Evolutionary conservation across 106 monocot genomes (phyloP).

Genomic region (Ottelia alismoides): DNA sequence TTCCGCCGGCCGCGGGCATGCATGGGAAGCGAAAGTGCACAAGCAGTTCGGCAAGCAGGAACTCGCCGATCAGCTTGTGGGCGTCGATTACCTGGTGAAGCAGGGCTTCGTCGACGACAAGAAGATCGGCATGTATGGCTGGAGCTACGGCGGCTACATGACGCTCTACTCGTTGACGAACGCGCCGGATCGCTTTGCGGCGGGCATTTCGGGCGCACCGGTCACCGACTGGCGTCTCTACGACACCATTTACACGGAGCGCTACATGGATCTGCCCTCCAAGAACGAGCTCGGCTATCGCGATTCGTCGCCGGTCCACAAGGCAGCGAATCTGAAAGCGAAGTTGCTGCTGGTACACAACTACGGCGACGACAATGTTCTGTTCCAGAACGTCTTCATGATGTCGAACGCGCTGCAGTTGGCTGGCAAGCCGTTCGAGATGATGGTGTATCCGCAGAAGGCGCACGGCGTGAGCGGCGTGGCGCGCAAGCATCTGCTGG

Average conservation of each 20-base stretch:
- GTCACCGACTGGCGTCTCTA: constrained; percentile 96
- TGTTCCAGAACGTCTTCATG: constrained; percentile 86
- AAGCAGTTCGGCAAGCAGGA: constrained; percentile 60
- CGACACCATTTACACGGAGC: constrained; percentile 93
- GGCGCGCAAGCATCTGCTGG: too few species aligned
- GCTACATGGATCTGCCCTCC: constrained; percentile 78
- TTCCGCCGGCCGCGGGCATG: constrained; percentile 64
- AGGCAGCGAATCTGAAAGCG: constrained; percentile 55
- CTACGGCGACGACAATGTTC: constrained; percentile 96
- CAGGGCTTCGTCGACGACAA: constrained; percentile 56
- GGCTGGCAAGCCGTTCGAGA: constrained; percentile 74
- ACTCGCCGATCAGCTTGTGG: constrained; percentile 76
- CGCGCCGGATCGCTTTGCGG: constrained; percentile 55
- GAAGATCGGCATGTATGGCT: constrained; percentile 79
- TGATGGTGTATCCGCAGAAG: constrained; percentile 86
- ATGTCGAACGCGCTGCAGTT: constrained; percentile 67
- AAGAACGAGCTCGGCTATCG: constrained; percentile 39
- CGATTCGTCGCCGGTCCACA: constrained; percentile 65
- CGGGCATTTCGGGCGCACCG: constrained; percentile 81
- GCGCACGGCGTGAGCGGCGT: too few species aligned
- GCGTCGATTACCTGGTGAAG: constrained; percentile 76
- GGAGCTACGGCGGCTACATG: constrained; percentile 95
- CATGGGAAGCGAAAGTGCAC: constrained; percentile 65
- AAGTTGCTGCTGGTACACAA: constrained; percentile 86
- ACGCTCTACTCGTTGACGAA: constrained; percentile 64